Percentiles rank a stretch among this genome's conserved stretches.
Evolutionary conservation across 305 asterid species (phyloP).

Genomic region (Andrographis paniculata): DNA sequence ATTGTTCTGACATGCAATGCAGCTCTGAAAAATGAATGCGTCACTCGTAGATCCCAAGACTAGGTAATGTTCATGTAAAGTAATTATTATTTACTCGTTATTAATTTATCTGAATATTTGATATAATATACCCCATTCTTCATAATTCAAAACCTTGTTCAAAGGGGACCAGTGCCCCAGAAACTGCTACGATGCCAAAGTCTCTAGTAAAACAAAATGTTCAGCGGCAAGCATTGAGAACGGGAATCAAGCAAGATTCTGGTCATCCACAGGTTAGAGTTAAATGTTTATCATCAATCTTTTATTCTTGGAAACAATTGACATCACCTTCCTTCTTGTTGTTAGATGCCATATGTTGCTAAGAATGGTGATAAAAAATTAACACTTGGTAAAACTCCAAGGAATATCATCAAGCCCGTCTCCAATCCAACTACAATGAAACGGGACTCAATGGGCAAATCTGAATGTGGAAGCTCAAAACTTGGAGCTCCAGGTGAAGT

Average conservation of each 20-base stretch:
- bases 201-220: slow-evolving; percentile 45
- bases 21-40: slow-evolving; percentile 51
- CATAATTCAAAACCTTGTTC: slow-evolving; percentile 32
- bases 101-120: slow-evolving; percentile 14
- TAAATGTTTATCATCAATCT: slow-evolving; percentile 25
- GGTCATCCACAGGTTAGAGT: slow-evolving; percentile 37
- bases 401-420: slow-evolving; percentile 29
- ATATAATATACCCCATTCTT: slow-evolving; percentile 23
- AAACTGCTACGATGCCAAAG: slow-evolving; percentile 33
- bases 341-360: slow-evolving; percentile 32
- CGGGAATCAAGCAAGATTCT: slow-evolving; percentile 39
- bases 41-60: slow-evolving; percentile 29
- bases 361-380: slow-evolving; percentile 33
- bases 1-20: slow-evolving; percentile 24
- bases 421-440: slow-evolving; percentile 36
- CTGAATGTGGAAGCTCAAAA: slow-evolving; percentile 39
- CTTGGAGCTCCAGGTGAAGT: slow-evolving; percentile 30
- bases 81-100: slow-evolving; percentile 3
- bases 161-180: slow-evolving; percentile 29
- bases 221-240: slow-evolving; percentile 40
- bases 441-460: slow-evolving; percentile 43
- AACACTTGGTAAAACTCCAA: slow-evolving; percentile 41
- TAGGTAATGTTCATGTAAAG: slow-evolving; percentile 37
- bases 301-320: slow-evolving; percentile 16
- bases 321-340: slow-evolving; percentile 13